Base-by-base conservation (phyloP, 176 grass and related monocot genomes). In the Lolium perenne region DNA sequence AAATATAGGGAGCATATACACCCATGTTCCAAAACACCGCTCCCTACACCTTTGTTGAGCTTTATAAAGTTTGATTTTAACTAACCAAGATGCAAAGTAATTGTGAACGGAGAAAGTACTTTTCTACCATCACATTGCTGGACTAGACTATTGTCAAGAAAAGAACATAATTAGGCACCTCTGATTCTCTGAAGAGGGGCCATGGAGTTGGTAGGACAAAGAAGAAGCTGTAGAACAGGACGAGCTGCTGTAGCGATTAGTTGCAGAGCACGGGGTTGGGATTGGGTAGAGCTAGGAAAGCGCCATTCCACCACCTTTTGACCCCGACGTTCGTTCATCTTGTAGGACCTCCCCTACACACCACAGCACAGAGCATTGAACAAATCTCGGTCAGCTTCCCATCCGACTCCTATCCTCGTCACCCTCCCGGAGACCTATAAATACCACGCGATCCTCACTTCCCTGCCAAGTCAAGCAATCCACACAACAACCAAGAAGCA, bases 351-450 rank as follows among this genome's bases (percentile, higher is more conserved):
- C 56, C 62, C 32, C 13, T 4, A 13, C 61, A 13, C 22, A 63
- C 4, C 60, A 26, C 4, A 63, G 3, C 47, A 10, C n/a, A 61
- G 21, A 63, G 57, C 23, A 64, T 2, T 5, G 13, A 54, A 54
- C 51, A 54, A 54, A 54, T 54, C 51, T 32, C 5, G 13, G 62
- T 35, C 62, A 32, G 2, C 62, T 49, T 35, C 7, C 7, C 22
- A 22, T 82, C 88, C 72, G 61, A 86, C 63, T 78, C 88, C 56
- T 14, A 18, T 82, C 88, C 88, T 78, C 79, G 83, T 90, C 84
- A 90, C 22, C 53, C 32, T 61, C 17, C 56, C 20, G 7, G 76
- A 55, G 79, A 83, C 73, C 84, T 90, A 90, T 90, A 90, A 65
- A 79, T 72, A 25, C 16, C 1, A 18, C 23, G 3, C 0, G 65